Percentiles rank a stretch among this genome's conserved stretches.
Conservation (phyloP, 164 flowering plant species). For the Vitis riparia region DNA sequence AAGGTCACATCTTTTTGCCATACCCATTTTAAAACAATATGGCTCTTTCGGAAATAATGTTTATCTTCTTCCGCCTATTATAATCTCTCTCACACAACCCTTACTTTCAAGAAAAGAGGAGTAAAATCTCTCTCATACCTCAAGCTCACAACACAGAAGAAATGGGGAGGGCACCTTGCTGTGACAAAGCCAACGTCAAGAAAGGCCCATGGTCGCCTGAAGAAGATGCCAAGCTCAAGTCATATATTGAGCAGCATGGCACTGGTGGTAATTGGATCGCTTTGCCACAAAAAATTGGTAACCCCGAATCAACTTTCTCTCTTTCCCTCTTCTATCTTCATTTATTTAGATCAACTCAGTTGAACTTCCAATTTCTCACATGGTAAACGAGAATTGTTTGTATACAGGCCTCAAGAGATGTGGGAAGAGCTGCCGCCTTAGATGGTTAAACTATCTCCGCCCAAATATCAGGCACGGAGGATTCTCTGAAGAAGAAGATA, state of each 20-base stretch:
- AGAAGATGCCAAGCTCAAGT: slow-evolving; percentile 17
- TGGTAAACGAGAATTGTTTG: neutral
- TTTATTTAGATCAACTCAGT: neutral
- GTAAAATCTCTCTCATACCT: too few species aligned
- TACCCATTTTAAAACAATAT: too few species aligned
- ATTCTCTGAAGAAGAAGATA: slow-evolving; percentile 33
- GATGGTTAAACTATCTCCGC: slow-evolving; percentile 38
- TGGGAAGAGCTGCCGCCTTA: slow-evolving; percentile 30
- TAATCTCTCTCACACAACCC: too few species aligned
- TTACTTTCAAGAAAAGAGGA: too few species aligned
- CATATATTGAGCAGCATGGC: slow-evolving; percentile 10
- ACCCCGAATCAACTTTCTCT: neutral
- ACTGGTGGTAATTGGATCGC: slow-evolving; percentile 4
- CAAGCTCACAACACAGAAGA: too few species aligned
- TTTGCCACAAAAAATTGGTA: slow-evolving; percentile 2
- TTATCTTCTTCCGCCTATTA: too few species aligned
- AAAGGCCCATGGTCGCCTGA: slow-evolving; percentile 19
- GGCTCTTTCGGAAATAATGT: too few species aligned
- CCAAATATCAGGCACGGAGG: slow-evolving; percentile 36
- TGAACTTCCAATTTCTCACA: neutral
- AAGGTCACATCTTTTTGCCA: too few species aligned
- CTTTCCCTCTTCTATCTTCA: neutral
- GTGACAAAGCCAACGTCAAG: slow-evolving; percentile 18
- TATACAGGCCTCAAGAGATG: slow-evolving; percentile 27
- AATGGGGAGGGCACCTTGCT: slow-evolving; percentile 19